Evolutionary conservation across 2,329 filamentous ascomycete species (phyloP).

Genomic region (Calonectria fujianensis): DNA sequence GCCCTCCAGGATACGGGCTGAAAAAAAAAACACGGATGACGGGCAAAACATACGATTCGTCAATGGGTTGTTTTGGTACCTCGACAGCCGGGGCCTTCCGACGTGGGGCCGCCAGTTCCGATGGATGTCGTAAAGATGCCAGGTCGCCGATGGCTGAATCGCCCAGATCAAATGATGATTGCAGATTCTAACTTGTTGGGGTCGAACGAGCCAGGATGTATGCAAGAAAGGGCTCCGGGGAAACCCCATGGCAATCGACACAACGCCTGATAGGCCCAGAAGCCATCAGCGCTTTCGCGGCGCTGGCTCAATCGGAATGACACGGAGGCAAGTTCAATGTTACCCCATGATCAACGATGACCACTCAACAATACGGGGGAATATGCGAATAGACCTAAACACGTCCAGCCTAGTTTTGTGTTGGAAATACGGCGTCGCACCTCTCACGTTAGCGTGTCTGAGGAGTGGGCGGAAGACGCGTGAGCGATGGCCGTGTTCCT

Average conservation of each 20-base stretch:
- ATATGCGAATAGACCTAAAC: background rate
- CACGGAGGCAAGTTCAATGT: background rate
- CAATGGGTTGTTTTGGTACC: background rate
- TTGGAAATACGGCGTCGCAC: background rate
- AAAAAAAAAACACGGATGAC: slow-evolving; percentile 1
- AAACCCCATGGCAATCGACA: background rate
- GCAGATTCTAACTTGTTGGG: background rate
- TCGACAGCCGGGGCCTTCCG: background rate
- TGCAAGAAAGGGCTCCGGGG: background rate
- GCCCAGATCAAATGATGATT: background rate
- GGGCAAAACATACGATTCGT: slow-evolving; percentile 5
- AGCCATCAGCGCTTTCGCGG: background rate
- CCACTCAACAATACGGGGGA: background rate
- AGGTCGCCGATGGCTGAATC: background rate
- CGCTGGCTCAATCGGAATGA: background rate
- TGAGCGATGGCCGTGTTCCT: background rate
- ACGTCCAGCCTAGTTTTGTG: background rate
- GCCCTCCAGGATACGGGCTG: background rate
- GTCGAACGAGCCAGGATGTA: background rate
- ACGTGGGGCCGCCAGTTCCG: slow-evolving; percentile 1
- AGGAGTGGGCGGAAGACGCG: background rate
- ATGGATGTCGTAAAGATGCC: background rate
- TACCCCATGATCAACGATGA: background rate
- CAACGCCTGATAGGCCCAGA: background rate
- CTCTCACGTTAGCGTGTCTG: background rate